A percentile compares a stretch with the other conserved stretches of the same genome.
phyloP scores from a whole-genome alignment of 441 rosid genomes.

The Syzygium malaccense region DNA sequence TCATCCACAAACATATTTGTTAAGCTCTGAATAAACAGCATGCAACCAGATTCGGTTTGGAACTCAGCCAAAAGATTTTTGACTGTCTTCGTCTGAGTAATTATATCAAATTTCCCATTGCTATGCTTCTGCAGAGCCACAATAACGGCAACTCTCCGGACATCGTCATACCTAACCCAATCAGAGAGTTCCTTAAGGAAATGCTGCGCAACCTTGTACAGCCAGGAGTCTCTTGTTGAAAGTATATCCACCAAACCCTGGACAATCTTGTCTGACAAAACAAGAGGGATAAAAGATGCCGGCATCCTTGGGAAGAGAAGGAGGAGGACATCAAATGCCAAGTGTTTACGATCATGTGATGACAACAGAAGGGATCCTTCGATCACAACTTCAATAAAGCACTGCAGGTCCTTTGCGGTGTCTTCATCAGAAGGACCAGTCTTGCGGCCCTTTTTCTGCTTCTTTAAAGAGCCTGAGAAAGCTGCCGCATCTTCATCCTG shows the following conservation, averaged over 20 bases:
- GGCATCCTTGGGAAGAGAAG: constrained; percentile 82
- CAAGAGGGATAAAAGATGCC: constrained; percentile 55
- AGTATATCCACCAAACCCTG: constrained; percentile 88
- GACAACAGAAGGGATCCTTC: constrained; percentile 76
- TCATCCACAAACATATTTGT: constrained; percentile 80
- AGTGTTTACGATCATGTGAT: constrained; percentile 90
- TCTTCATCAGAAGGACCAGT: constrained; percentile 71
- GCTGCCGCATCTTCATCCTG: constrained; percentile 60
- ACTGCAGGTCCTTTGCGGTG: constrained; percentile 42
- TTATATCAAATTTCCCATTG: constrained; percentile 76
- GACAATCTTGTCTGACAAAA: constrained; percentile 67
- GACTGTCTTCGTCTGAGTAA: constrained; percentile 68
- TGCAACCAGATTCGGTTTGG: constrained; percentile 75
- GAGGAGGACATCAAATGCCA: constrained; percentile 74
- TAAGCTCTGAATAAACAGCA: constrained; percentile 69
- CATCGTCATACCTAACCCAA: constrained; percentile 80
- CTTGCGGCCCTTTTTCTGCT: constrained; percentile 74
- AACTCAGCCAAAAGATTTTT: constrained; percentile 73
- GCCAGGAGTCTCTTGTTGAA: constrained; percentile 87
- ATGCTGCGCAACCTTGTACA: constrained; percentile 72
- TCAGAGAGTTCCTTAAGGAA: constrained; percentile 65
- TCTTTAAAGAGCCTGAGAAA: constrained; percentile 64
- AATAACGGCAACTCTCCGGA: constrained; percentile 70
- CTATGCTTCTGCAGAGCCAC: constrained; percentile 87
- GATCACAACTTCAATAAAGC: constrained; percentile 55